Evolutionary conservation across 139 green algal species (phyloP).

Genomic region (Klebsormidium nitens): DNA sequence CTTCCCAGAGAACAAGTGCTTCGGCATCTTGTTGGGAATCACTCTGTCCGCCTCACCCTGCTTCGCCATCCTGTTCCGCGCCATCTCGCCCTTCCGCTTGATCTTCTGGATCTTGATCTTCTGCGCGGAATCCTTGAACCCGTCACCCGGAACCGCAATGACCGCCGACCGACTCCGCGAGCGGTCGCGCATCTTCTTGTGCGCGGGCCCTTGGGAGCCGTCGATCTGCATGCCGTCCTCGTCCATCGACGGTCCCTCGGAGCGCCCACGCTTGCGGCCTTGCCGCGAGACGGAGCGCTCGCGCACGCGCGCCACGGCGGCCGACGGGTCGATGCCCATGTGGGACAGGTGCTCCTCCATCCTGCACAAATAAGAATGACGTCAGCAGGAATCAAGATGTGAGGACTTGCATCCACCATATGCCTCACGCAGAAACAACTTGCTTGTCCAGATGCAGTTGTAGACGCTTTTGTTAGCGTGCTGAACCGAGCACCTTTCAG

Average conservation of each 20-base stretch:
- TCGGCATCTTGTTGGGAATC: constrained; percentile 87
- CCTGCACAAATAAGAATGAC: too few species aligned
- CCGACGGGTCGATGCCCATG: constrained; percentile 79
- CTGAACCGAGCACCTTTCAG: too few species aligned
- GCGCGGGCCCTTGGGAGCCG: constrained; percentile 8
- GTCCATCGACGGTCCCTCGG: constrained; percentile 48
- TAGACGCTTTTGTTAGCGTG: neutral
- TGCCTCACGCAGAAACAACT: neutral
- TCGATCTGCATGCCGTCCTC: constrained; percentile 41
- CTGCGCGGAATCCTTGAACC: constrained; percentile 73
- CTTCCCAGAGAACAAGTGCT: constrained; percentile 95
- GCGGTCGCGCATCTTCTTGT: constrained; percentile 66
- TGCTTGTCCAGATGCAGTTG: neutral
- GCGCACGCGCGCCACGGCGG: constrained; percentile 62
- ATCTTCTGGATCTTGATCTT: constrained; percentile 86
- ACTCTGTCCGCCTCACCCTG: constrained; percentile 57
- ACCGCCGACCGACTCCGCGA: constrained; percentile 26
- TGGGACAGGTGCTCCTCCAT: constrained; percentile 59
- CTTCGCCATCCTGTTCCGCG: constrained; percentile 44
- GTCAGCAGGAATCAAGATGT: too few species aligned
- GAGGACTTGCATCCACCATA: too few species aligned
- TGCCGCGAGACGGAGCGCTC: constrained; percentile 48
- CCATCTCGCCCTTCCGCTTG: constrained; percentile 68
- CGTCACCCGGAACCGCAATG: constrained; percentile 39
- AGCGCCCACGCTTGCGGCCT: constrained; percentile 59